Conservation (phyloP, 2,329 filamentous ascomycete genomes). For the Penicillium fuscoglaucum region DNA sequence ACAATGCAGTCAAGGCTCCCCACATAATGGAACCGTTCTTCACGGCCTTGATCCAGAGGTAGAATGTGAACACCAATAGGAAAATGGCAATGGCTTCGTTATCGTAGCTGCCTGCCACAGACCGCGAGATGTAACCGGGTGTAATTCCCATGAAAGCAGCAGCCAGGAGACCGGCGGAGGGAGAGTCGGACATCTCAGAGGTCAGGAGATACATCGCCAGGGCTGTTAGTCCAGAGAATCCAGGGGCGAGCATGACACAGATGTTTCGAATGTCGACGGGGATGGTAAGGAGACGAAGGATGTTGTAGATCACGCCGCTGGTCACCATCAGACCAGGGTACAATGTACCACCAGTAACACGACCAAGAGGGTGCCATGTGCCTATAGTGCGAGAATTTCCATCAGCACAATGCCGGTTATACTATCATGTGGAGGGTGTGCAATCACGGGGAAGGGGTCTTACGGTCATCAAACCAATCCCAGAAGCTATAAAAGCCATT, state of each 20-base stretch:
- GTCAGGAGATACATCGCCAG: conserved; percentile 92
- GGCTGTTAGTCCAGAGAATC: conserved; percentile 89
- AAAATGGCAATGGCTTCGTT: conserved; percentile 99
- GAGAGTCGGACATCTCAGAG: conserved; percentile 93
- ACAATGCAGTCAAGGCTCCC: conserved; percentile 90
- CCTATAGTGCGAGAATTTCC: conserved; percentile 45
- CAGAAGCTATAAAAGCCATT: conserved; percentile 99
- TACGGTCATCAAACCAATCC: conserved; percentile 99
- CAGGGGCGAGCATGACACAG: conserved; percentile 92
- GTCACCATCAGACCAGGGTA: conserved; percentile 99
- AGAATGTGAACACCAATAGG: conserved; percentile 97
- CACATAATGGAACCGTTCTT: conserved; percentile 96
- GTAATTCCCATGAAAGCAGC: conserved; percentile 97
- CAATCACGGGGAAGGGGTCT: conserved; percentile 30
- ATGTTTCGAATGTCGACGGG: conserved; percentile 99
- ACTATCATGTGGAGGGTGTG: conserved; percentile 5
- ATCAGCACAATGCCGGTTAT: conserved; percentile 19
- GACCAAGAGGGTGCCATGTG: conserved; percentile 98
- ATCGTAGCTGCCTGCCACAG: conserved; percentile 96
- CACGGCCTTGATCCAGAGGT: conserved; percentile 96
- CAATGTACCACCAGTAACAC: conserved; percentile 97
- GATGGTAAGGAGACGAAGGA: conserved; percentile 81
- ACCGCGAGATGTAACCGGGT: conserved; percentile 96
- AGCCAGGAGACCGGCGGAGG: conserved; percentile 90
- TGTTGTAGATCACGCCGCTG: conserved; percentile 93